These are phyloP conservation scores for Phytophthora brassicae DNA, from an alignment of 352 stramenopile species.

Conservation along the genomic window DNA sequence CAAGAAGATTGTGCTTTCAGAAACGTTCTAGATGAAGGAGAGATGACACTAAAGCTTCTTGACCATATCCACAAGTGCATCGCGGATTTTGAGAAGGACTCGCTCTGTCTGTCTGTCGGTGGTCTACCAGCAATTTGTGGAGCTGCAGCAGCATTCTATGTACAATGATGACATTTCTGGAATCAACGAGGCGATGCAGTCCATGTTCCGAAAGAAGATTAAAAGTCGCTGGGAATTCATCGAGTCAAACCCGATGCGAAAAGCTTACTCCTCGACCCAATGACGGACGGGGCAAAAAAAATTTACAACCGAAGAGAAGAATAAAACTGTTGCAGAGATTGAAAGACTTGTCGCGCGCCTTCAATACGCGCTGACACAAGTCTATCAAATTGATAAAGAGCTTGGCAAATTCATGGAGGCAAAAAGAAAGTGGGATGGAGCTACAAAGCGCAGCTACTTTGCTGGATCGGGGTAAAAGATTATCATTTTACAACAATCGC, in stretches of 20 bases:
- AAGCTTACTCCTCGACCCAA: constrained; percentile 4
- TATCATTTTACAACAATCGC: too few relatives aligned
- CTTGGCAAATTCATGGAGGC: constrained; percentile 4
- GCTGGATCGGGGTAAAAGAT: too few relatives aligned
- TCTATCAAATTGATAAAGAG: constrained; percentile 1
- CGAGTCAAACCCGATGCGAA: constrained; percentile 1
- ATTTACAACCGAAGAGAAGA: background rate
- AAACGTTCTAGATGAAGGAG: constrained; percentile 8
- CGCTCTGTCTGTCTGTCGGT: constrained; percentile 8
- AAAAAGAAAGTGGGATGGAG: background rate
- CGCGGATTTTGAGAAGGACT: constrained; percentile 9
- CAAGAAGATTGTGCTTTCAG: constrained; percentile 2
- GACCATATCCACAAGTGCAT: constrained; percentile 4
- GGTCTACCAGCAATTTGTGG: constrained; percentile 8
- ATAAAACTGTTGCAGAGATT: background rate
- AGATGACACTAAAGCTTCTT: background rate
- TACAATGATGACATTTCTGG: constrained; percentile 6
- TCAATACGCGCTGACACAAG: background rate
- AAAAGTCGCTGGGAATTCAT: constrained; percentile 9
- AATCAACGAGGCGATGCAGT: background rate
- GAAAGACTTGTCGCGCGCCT: background rate
- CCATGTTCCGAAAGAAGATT: background rate
- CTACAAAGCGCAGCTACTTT: background rate
- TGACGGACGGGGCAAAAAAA: background rate
- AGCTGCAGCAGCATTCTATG: background rate